Base-by-base conservation (phyloP, 2,329 filamentous ascomycete species). In the Aureobasidium zeae region DNA sequence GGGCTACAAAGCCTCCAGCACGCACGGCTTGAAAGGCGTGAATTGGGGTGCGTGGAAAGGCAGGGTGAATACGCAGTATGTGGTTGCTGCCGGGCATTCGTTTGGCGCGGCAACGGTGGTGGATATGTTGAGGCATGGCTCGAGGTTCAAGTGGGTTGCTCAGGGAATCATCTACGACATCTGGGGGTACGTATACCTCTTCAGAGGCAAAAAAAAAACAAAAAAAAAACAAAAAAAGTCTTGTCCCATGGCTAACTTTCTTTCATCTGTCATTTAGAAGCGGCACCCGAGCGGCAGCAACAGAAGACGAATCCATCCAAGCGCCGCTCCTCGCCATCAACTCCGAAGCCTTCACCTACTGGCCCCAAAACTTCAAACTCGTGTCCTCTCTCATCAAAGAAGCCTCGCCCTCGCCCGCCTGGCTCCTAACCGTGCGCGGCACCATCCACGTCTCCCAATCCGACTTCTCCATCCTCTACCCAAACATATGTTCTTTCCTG, bases 261-360 rank as follows among this genome's bases (percentile, higher is more conserved):
- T 36, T 3, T 19, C n/a, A n/a, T n/a, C n/a, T n/a, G 8, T 16
- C 21, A 9, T 13, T 17, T 13, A 52, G 74, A 59, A 55, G 73
- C 55, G 54, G 72, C 52, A 52, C 69, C 51, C 51, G 61, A 52
- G 51, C 69, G 43, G 57, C 60, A 1, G 55, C 57, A 3, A 66
- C 71, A 21, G 63, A 67, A 7, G 35, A 45, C 3, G 31, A 45
- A 12, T 37, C 29, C n/a, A 45, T 73, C 32, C 62, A 64, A 26
- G 67, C 71, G 10, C 79, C 79, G 4, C 54, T 83, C 6, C 65
- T 83, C 5, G 74, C 73, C 3, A 76, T 83, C 54, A 80, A 79
- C 36, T 76, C 71, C 5, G 79, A 83, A 57, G 79, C 77, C 0
- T 83, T 83, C 61, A 81, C 81, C 67, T 79, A 82, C 59, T 83